Evolutionary conservation across 129 eudicot genomes (phyloP).

Genomic region (Escallonia herrerae): DNA sequence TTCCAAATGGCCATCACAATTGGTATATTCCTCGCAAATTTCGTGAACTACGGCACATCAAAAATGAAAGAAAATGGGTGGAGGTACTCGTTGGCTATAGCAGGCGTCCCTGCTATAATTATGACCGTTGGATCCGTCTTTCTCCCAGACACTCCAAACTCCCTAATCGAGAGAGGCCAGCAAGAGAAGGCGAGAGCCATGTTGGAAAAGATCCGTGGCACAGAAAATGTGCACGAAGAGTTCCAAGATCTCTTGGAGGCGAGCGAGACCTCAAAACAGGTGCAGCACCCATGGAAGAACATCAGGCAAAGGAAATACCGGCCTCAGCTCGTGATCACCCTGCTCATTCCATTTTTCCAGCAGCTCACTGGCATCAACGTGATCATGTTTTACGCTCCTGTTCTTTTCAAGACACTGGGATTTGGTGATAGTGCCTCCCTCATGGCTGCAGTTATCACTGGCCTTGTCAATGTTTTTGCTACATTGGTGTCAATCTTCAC

Average conservation of each 20-base stretch:
- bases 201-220: constrained; percentile 20
- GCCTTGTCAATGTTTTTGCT: constrained; percentile 23
- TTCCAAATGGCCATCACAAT: constrained; percentile 32
- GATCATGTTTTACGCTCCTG: constrained; percentile 45
- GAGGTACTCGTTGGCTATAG: constrained; percentile 29
- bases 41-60: constrained; percentile 20
- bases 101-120: constrained; percentile 29
- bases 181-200: constrained; percentile 4
- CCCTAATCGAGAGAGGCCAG: constrained; percentile 30
- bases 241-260: constrained; percentile 27
- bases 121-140: constrained; percentile 24
- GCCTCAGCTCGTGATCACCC: constrained; percentile 26
- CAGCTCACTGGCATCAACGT: constrained; percentile 42
- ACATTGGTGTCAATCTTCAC: constrained; percentile 20
- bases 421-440: constrained; percentile 30
- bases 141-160: constrained; percentile 41
- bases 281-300: constrained; percentile 21
- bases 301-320: constrained; percentile 12
- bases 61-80: constrained; percentile 22
- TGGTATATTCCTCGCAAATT: constrained; percentile 25
- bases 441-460: constrained; percentile 32
- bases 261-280: constrained; percentile 17
- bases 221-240: constrained; percentile 16
- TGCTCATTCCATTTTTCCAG: constrained; percentile 37
- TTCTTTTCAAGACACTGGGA: constrained; percentile 32